These are phyloP conservation scores for Triadica sebifera DNA, from an alignment of 345 rosid genomes.

Conservation along the genomic window DNA sequence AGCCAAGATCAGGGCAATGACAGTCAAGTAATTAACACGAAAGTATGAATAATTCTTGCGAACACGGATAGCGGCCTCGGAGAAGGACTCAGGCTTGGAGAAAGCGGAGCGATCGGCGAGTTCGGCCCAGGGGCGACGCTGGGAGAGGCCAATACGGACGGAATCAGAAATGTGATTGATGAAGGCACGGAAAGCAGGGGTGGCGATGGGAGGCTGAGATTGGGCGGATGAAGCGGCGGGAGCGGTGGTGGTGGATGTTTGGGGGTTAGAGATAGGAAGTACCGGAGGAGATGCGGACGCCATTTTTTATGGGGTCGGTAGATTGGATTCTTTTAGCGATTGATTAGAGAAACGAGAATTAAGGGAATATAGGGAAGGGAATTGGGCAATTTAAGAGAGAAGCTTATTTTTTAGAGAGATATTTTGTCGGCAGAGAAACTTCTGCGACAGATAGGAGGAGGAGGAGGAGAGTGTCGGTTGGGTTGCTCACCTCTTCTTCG, in stretches of 20 bases:
- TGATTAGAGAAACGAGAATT: not conserved
- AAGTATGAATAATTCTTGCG: slow-evolving; percentile 71
- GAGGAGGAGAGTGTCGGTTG: not conserved
- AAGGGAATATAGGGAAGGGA: too few species aligned
- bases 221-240: slow-evolving; percentile 12
- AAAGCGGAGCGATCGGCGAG: slow-evolving; percentile 63
- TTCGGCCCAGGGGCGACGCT: slow-evolving; percentile 64
- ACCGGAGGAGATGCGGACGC: slow-evolving; percentile 42
- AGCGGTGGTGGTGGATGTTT: slow-evolving; percentile 9
- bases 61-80: slow-evolving; percentile 61
- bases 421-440: not conserved
- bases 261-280: slow-evolving; percentile 40
- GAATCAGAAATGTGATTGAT: slow-evolving; percentile 41
- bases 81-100: slow-evolving; percentile 65
- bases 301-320: slow-evolving; percentile 12
- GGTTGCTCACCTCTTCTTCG: not conserved
- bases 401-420: not conserved
- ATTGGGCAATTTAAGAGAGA: too few species aligned
- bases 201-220: slow-evolving; percentile 42
- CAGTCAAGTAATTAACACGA: slow-evolving; percentile 49
- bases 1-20: slow-evolving; percentile 34
- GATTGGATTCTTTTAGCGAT: not conserved
- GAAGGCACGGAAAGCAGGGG: slow-evolving; percentile 50
- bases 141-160: slow-evolving; percentile 44
- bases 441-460: not conserved